These are phyloP conservation scores for Fusarium dimerum DNA, from an alignment of 2,329 filamentous ascomycete genomes.

Conservation along the genomic window DNA sequence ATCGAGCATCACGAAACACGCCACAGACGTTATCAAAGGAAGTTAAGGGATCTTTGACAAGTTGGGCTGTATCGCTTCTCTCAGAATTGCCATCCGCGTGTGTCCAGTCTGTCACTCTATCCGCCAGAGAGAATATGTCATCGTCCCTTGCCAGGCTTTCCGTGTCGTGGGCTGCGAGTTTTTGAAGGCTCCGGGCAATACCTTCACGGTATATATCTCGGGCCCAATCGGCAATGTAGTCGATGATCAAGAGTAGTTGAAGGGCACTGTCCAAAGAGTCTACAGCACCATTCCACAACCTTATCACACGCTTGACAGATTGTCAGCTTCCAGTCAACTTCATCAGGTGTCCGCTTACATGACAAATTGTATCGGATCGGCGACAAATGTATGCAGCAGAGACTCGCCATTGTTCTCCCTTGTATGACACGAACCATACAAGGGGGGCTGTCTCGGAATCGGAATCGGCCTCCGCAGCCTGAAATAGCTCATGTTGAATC, in stretches of 20 bases:
- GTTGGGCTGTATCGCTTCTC: no score
- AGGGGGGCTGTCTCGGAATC: neutral
- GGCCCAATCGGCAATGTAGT: slow-evolving; percentile 16
- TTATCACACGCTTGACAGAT: neutral
- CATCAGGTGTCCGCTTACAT: no score
- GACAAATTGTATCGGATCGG: no score
- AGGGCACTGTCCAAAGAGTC: slow-evolving; percentile 1
- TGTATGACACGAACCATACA: slow-evolving; percentile 7
- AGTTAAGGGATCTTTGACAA: no score
- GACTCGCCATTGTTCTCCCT: slow-evolving; percentile 8
- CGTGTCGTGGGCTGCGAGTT: no score
- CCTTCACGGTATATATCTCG: slow-evolving; percentile 10
- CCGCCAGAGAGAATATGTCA: no score
- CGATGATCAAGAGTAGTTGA: slow-evolving; percentile 9
- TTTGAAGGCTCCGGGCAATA: neutral
- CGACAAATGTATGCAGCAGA: neutral
- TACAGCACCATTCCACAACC: slow-evolving; percentile 10
- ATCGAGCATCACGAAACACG: no score
- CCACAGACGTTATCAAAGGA: no score
- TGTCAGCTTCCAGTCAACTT: neutral
- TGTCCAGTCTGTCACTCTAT: no score
- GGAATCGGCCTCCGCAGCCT: neutral
- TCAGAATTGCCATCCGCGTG: no score
- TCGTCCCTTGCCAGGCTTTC: no score
- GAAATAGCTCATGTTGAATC: neutral